These are phyloP conservation scores for Trichoderma citrinoviride DNA, from an alignment of 2,329 filamentous ascomycete species.

Conservation along the genomic window DNA sequence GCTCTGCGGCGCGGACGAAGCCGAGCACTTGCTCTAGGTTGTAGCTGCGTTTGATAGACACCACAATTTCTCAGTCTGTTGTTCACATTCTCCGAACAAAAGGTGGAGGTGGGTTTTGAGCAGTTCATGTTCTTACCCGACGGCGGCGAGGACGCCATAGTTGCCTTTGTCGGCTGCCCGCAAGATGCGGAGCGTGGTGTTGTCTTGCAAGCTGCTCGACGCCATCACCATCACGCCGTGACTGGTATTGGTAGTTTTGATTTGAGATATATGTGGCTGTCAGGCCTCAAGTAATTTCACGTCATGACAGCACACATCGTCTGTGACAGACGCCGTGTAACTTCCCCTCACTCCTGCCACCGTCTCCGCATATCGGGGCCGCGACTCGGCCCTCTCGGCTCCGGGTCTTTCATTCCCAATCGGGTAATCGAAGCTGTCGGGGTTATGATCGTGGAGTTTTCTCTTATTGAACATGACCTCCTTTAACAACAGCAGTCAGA, in stretches of 20 bases:
- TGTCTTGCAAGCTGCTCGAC: background rate
- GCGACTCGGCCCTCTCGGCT: background rate
- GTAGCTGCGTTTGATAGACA: background rate
- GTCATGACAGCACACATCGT: no score
- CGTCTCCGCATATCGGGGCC: background rate
- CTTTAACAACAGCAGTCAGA: no score
- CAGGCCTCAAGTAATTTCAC: background rate
- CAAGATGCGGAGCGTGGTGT: conserved; percentile 4
- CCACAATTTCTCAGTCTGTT: background rate
- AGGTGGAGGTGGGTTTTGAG: background rate
- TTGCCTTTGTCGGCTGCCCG: background rate
- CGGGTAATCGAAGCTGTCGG: background rate
- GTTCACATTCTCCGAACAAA: no score
- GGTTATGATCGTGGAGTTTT: background rate
- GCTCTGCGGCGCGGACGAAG: conserved; percentile 65
- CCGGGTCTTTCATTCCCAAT: background rate
- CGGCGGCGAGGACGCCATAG: conserved; percentile 18
- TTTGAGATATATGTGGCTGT: no score
- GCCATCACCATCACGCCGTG: background rate
- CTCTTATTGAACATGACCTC: no score
- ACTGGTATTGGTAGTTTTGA: no score
- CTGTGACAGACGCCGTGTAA: no score
- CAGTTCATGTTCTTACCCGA: background rate
- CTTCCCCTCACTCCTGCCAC: background rate
- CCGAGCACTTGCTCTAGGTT: conserved; percentile 64